Base-by-base conservation (phyloP, 1,139 yeast genomes). In the Nakaseomyces kungkrabaensis region DNA sequence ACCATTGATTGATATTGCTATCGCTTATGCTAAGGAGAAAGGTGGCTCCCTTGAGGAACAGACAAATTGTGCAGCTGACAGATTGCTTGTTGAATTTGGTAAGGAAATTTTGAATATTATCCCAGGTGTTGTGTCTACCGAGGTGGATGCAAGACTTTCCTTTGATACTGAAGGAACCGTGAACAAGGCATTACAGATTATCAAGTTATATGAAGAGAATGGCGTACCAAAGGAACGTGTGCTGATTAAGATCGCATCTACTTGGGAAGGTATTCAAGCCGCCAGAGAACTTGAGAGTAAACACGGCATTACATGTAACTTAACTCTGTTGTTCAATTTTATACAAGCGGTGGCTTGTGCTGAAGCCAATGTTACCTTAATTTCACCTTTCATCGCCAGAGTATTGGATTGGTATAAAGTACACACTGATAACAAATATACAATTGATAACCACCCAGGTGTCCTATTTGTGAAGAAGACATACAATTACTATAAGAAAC, bases 181-280 rank as follows among this genome's bases (percentile, higher is more conserved):
- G 68, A 77, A 81, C 72, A 90, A 90, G 79, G 97, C 97, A 52
- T 72, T 87, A 55, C 81, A 85, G 68, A 79, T 90, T 74, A 90
- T 90, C 66, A 81, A 76, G 48, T 78, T 90, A 60, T 90, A 90
- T 79, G 77, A 87, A 75, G 74, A 80, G 55, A 78, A 78, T 65
- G 97, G 97, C 59, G 84, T 90, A 63, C 66, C 72, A 58, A 88
- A 87, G 76, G 96, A 89, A 57, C 80, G 97, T 70, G 79, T 92
- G 55, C 79, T 92, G 68, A 92, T 92, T 73, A 92, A 92, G 81
- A 80, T 92, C 63, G 98, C 97, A 54, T 85, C 97, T 54, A 92
- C 98, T 59, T 92, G 94, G 88, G 97, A 92, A 76, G 98, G 98
- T 76, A 92, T 92, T 70, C 96, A 88, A 74, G 98, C 98, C 62